Evolutionary conservation across 495 filamentous ascomycete genomes (phyloP), one percentile per base, ranked within the genome.

Genomic region (Elaphomyces granulatus): DNA sequence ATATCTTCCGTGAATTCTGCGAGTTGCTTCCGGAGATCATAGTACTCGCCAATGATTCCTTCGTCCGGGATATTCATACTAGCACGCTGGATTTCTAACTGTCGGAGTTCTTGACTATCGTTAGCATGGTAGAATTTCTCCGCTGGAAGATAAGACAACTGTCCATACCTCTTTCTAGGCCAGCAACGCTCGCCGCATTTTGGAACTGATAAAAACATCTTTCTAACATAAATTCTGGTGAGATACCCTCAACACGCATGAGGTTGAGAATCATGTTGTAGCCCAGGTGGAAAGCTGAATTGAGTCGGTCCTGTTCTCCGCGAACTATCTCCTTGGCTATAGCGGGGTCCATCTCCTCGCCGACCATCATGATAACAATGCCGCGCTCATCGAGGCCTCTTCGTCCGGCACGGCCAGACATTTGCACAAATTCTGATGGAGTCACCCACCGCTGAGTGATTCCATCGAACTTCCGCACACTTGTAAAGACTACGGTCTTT

Each of bases 361-460:
- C 82, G 37, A 98, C 77, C 90, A 98, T 98, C 82, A 98, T 93
- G 53, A 98, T 98, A 49, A 96, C 90, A 53, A 98, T 93, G 72
- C 90, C 90, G 40, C 90, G 81, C 36, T 95, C 90, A 64, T 98
- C 90, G 39, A 98, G 80, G 63, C 90, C 90, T 73, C 90, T 74
- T 69, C 90, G 81, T 48, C 90, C 90, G 15, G 90, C 90, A 55
- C 90, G 79, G 42, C 90, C 90, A 18, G 90, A 93, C 90, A 98
- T 98, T 53, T 98, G 90, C 41, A 96, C 80, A 58, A 95, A 98
- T 49, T 98, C 90, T 15, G 87, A 95, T 2, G 90, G 84, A 0
- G 85, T 93, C 19, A 98, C 71, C 68, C 87, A 93, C 44, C 90
- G 72, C 38, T 73, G 70, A 26, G 70, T 66, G n/a, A 73, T 72